A percentile compares a stretch with the other conserved stretches of the same genome.
Conservation (phyloP, 176 grass and related monocot species). For the Lolium multiflorum region DNA sequence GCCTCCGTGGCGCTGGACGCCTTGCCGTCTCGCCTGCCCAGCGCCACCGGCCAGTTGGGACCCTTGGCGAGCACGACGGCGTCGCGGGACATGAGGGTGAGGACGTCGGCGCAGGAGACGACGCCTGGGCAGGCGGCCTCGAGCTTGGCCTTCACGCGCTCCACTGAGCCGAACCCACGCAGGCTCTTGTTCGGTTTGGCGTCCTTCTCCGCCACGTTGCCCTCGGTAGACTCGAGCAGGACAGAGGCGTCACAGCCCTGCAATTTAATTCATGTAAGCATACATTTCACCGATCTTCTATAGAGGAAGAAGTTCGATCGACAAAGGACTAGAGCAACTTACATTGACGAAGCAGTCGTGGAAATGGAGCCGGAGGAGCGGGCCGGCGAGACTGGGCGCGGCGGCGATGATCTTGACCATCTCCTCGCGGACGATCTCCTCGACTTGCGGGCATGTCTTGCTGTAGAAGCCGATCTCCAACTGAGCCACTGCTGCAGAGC, state of each 20-base stretch:
- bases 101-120: background rate
- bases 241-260: slow-evolving; percentile 79
- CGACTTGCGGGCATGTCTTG: background rate
- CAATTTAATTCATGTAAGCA: background rate
- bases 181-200: slow-evolving; percentile 69
- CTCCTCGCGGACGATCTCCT: slow-evolving; percentile 12
- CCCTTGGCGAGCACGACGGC: background rate
- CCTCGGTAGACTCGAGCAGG: slow-evolving; percentile 46
- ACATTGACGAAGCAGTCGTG: slow-evolving; percentile 22
- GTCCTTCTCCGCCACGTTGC: slow-evolving; percentile 52
- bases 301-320: background rate
- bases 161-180: slow-evolving; percentile 62
- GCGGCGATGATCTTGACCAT: slow-evolving; percentile 2
- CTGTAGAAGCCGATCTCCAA: slow-evolving; percentile 12
- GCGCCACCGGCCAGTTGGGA: background rate
- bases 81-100: slow-evolving; percentile 6
- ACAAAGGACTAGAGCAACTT: background rate
- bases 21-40: background rate
- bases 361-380: slow-evolving; percentile 17
- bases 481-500: slow-evolving; percentile 2
- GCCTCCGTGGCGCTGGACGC: background rate
- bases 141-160: slow-evolving; percentile 63
- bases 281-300: background rate
- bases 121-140: slow-evolving; percentile 35
- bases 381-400: slow-evolving; percentile 10